Conservation (phyloP, 2,329 filamentous ascomycete species). For the Exutisphaerella laricina region DNA sequence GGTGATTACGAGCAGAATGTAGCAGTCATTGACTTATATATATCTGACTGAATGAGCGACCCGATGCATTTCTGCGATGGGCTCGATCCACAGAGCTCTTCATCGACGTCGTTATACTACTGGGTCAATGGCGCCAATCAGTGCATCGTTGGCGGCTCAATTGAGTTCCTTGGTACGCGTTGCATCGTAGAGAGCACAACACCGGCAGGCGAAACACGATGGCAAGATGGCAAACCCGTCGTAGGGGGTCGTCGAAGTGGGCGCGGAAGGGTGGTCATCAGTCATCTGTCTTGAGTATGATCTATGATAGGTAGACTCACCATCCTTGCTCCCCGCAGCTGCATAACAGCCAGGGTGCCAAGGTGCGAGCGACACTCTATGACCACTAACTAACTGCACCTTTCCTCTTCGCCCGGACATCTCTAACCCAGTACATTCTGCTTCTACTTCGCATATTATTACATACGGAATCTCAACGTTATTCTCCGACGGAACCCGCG, state of each 20-base stretch:
- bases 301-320: slow-evolving; percentile 5
- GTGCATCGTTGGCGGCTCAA: not conserved
- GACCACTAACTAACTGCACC: slow-evolving; percentile 1
- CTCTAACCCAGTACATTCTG: slow-evolving; percentile 1
- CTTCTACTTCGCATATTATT: not conserved
- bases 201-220: not conserved
- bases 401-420: not conserved
- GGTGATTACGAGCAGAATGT: not conserved
- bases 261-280: not conserved
- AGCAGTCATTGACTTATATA: slow-evolving; percentile 1
- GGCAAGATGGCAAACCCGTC: not conserved
- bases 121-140: slow-evolving; percentile 3
- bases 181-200: not conserved
- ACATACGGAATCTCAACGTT: too few species aligned
- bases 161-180: not conserved
- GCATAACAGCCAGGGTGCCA: slow-evolving; percentile 3
- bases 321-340: slow-evolving; percentile 6
- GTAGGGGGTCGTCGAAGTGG: not conserved
- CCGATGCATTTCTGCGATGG: not conserved
- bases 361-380: not conserved
- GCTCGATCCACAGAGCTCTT: slow-evolving; percentile 6
- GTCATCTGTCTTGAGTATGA: slow-evolving; percentile 3
- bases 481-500: too few species aligned
- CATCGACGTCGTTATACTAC: slow-evolving; percentile 6
- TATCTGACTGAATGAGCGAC: not conserved